Evolutionary conservation across 2,329 filamentous ascomycete species (phyloP).

Genomic region (Fusarium newnesense): DNA sequence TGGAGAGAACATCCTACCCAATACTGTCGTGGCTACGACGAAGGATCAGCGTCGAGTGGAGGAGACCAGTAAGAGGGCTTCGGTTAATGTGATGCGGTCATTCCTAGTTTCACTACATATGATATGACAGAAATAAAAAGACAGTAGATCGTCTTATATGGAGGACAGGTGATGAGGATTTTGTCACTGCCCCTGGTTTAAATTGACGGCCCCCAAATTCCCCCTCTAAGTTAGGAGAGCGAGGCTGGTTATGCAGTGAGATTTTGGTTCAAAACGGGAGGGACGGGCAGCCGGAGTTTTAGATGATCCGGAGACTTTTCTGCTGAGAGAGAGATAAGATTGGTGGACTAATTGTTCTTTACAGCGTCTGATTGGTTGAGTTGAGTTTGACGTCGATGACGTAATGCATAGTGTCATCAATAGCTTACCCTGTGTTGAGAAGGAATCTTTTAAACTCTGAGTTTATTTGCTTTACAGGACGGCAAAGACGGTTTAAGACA

Average conservation of each 20-base stretch:
- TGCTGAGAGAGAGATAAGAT: not conserved
- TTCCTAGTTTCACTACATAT: not conserved
- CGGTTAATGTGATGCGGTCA: not conserved
- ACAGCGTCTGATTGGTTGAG: not conserved
- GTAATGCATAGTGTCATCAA: not conserved
- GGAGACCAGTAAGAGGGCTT: not conserved
- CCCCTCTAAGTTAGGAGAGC: not conserved
- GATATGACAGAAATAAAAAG: not conserved
- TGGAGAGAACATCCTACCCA: not conserved
- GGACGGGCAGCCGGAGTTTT: not conserved
- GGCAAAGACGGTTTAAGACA: not conserved
- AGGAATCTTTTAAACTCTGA: too few species aligned
- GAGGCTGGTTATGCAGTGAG: not conserved
- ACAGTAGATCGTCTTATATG: fast-evolving
- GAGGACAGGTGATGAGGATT: not conserved
- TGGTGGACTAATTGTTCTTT: not conserved
- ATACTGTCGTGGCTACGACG: not conserved
- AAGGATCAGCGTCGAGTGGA: not conserved
- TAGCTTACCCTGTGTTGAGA: not conserved
- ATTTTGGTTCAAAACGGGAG: not conserved
- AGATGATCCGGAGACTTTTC: not conserved
- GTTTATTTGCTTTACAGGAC: not conserved
- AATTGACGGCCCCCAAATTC: not conserved
- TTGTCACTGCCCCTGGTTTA: not conserved
- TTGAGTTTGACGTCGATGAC: not conserved